phyloP scores from a whole-genome alignment of 768 basidiomycete genomes.

The Daedaleopsis sinensis region DNA sequence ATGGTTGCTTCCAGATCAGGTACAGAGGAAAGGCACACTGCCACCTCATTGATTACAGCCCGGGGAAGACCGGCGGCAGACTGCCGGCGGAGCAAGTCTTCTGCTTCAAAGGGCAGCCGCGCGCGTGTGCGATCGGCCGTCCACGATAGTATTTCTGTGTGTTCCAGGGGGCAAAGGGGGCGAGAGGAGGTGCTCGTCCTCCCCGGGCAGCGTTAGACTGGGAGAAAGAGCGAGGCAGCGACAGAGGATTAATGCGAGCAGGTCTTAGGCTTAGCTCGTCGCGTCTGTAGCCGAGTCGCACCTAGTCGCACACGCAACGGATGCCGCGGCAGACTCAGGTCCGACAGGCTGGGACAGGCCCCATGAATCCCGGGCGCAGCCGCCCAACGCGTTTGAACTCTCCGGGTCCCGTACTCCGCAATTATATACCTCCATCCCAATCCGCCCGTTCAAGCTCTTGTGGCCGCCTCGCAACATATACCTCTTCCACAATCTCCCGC shows the following conservation, averaged over 20 bases:
- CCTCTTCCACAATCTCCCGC: slow-evolving; percentile 4
- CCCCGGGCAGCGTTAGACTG: too few species aligned
- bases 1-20: neutral
- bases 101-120: too few species aligned
- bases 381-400: neutral
- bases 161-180: too few species aligned
- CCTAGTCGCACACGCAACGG: neutral
- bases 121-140: too few species aligned
- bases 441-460: slow-evolving; percentile 2
- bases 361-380: neutral
- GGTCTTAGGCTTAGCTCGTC: neutral
- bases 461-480: neutral
- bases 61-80: slow-evolving; percentile 3
- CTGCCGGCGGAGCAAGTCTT: neutral
- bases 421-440: slow-evolving; percentile 3
- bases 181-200: too few species aligned
- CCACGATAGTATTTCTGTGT: too few species aligned
- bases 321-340: neutral
- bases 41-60: neutral
- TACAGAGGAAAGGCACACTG: neutral
- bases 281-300: neutral
- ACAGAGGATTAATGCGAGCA: too few species aligned
- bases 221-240: too few species aligned
- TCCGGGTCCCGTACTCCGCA: neutral
- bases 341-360: neutral